Evolutionary conservation across 2,329 filamentous ascomycete genomes (phyloP).

Genomic region (Penicillium sp.): DNA sequence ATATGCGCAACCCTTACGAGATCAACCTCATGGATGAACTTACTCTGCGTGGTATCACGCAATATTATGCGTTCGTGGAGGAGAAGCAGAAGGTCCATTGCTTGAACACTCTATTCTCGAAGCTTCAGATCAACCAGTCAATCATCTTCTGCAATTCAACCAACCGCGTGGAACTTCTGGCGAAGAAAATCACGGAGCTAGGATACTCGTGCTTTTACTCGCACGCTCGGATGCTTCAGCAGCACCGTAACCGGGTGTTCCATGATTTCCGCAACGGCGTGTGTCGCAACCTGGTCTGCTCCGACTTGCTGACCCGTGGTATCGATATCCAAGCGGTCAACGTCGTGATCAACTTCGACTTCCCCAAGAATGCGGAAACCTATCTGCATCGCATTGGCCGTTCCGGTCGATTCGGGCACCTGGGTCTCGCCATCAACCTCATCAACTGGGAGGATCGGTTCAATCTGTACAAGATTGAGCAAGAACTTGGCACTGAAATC

Average conservation of each 20-base stretch:
- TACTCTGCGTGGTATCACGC: slow-evolving; percentile 94
- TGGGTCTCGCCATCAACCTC: slow-evolving; percentile 96
- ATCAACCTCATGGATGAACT: slow-evolving; percentile 99
- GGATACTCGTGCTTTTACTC: slow-evolving; percentile 99
- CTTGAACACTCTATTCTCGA: slow-evolving; percentile 96
- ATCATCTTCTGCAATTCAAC: slow-evolving; percentile 99
- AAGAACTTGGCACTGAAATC: slow-evolving; percentile 95
- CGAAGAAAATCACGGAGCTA: slow-evolving; percentile 98
- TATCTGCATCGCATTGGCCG: slow-evolving; percentile 98
- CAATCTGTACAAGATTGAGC: slow-evolving; percentile 98
- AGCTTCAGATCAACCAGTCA: slow-evolving; percentile 98
- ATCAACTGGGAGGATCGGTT: slow-evolving; percentile 99
- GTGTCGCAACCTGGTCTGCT: slow-evolving; percentile 96
- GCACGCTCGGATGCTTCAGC: slow-evolving; percentile 95
- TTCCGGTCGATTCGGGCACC: slow-evolving; percentile 93
- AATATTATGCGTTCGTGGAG: slow-evolving; percentile 99
- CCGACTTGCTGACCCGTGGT: slow-evolving; percentile 93
- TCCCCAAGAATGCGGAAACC: slow-evolving; percentile 98
- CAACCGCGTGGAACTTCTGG: slow-evolving; percentile 92
- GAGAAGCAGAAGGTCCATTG: slow-evolving; percentile 99
- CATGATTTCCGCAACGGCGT: slow-evolving; percentile 98
- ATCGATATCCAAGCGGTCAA: slow-evolving; percentile 99
- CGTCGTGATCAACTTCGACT: slow-evolving; percentile 99
- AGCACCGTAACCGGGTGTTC: slow-evolving; percentile 96
- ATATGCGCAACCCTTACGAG: slow-evolving; percentile 94